Conservation (phyloP, 2,329 filamentous ascomycete species). For the Ceratocystis cacaofunesta region DNA sequence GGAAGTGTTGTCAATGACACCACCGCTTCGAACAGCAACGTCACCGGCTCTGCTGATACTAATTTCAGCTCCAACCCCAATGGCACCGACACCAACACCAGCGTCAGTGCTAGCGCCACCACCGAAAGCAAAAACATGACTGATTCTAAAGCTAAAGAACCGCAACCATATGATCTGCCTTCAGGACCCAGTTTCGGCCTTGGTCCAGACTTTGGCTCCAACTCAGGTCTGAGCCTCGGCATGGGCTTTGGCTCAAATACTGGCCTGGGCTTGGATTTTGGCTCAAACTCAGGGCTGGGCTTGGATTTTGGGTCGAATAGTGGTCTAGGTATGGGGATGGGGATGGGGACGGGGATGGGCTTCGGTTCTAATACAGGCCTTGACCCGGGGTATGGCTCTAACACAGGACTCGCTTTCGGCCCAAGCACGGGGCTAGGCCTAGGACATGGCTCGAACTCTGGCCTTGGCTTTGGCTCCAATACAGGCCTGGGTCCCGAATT, state of each 20-base stretch:
- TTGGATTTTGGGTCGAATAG: constrained; percentile 8
- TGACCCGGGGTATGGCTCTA: neutral
- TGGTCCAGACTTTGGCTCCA: constrained; percentile 2
- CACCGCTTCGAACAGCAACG: neutral
- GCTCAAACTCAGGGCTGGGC: constrained; percentile 3
- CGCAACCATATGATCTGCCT: neutral
- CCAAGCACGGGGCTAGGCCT: neutral
- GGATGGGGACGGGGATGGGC: neutral
- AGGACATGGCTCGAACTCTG: neutral
- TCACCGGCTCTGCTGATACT: too few relatives aligned
- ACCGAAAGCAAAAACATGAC: neutral
- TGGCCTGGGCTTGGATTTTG: constrained; percentile 8
- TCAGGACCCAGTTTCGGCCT: constrained; percentile 5
- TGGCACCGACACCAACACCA: neutral
- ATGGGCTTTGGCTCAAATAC: constrained; percentile 5
- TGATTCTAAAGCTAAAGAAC: neutral
- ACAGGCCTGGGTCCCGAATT: neutral
- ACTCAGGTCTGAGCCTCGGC: neutral
- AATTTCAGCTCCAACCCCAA: neutral
- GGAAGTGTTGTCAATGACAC: neutral
- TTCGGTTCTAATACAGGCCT: neutral
- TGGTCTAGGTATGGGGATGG: neutral
- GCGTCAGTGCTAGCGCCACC: neutral
- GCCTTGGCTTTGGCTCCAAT: neutral
- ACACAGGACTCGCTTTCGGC: constrained; percentile 7